phyloP scores from a whole-genome alignment of 176 grass and related monocot genomes.

The Ensete ventricosum region DNA sequence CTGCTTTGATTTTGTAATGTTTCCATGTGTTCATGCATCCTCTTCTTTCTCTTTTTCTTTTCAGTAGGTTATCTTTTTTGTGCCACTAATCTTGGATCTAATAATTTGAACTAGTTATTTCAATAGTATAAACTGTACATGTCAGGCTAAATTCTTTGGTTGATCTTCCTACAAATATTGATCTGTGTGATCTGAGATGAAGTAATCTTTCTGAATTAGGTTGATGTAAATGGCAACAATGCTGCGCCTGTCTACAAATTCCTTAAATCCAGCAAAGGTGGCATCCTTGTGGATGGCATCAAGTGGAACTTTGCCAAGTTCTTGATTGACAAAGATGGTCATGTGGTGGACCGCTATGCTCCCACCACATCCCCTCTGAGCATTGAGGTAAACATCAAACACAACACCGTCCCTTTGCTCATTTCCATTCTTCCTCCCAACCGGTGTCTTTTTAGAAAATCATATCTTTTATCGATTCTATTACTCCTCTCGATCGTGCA shows the following conservation, averaged over 20 bases:
- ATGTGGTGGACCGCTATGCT: constrained; percentile 64
- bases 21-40: too few species aligned
- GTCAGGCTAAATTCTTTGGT: background rate
- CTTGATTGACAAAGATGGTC: constrained; percentile 78
- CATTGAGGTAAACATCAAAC: constrained; percentile 22
- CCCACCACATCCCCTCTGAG: constrained; percentile 26
- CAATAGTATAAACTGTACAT: too few species aligned
- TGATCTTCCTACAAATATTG: background rate
- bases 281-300: constrained; percentile 61
- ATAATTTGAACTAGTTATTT: too few species aligned
- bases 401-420: background rate
- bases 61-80: too few species aligned
- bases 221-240: constrained; percentile 76
- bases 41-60: too few species aligned
- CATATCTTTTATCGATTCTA: background rate
- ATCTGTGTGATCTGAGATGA: background rate
- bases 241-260: constrained; percentile 81
- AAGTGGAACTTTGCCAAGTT: constrained; percentile 98
- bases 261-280: constrained; percentile 74
- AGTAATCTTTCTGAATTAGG: constrained; percentile 21
- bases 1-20: too few species aligned
- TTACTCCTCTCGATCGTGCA: too few species aligned
- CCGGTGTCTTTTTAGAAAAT: too few species aligned
- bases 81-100: too few species aligned
- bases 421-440: too few species aligned